Percentiles rank a stretch among this genome's conserved stretches.
Conservation (phyloP, 805 yeast genomes). For the Candida nemodendra region DNA sequence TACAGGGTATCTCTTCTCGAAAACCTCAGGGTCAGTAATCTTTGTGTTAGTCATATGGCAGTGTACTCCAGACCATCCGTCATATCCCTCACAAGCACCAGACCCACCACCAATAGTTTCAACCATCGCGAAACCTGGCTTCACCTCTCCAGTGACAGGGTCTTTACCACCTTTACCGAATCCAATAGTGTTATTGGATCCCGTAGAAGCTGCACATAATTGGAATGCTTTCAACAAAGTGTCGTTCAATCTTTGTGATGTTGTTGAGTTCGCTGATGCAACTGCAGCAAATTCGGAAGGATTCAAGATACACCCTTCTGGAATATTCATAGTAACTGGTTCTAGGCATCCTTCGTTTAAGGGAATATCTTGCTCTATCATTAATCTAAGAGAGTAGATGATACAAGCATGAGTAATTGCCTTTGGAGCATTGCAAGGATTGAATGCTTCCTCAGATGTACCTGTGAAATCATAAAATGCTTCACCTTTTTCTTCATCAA, state of each 20-base stretch:
- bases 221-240: constrained; percentile 76
- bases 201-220: constrained; percentile 86
- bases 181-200: constrained; percentile 84
- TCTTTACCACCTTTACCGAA: constrained; percentile 63
- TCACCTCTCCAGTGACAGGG: constrained; percentile 14
- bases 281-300: constrained; percentile 46
- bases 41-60: constrained; percentile 55
- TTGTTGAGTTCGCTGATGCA: constrained; percentile 55
- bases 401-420: constrained; percentile 55
- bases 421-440: constrained; percentile 53
- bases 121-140: constrained; percentile 27
- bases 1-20: constrained; percentile 52
- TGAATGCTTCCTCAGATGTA: constrained; percentile 50
- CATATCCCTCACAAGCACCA: constrained; percentile 46
- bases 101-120: constrained; percentile 58
- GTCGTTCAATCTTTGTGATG: constrained; percentile 85
- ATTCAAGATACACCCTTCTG: constrained; percentile 33
- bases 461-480: constrained; percentile 52
- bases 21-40: constrained; percentile 53
- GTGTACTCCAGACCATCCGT: constrained; percentile 42
- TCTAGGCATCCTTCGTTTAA: constrained; percentile 50
- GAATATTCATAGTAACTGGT: constrained; percentile 28
- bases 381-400: constrained; percentile 49
- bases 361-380: constrained; percentile 49
- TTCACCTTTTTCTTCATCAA: constrained; percentile 38